These are phyloP conservation scores for Mucor indicus DNA, from an alignment of 371 early-diverging fungal species.

Conservation along the genomic window DNA sequence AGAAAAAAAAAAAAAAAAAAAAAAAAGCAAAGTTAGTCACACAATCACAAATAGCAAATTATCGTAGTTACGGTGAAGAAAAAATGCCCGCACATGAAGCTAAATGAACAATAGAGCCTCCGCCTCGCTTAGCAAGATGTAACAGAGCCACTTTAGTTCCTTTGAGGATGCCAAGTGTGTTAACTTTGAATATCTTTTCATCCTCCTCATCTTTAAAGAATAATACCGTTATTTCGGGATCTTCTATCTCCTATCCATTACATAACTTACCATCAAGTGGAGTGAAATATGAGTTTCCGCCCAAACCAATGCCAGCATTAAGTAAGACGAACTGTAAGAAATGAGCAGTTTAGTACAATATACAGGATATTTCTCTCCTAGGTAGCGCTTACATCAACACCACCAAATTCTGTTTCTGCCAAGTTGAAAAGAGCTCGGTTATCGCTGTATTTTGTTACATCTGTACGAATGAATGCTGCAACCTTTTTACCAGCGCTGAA, in stretches of 20 bases:
- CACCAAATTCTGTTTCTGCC: slow-evolving; percentile 55
- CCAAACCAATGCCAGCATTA: slow-evolving; percentile 61
- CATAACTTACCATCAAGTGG: slow-evolving; percentile 16
- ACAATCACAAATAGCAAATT: neutral
- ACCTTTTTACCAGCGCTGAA: slow-evolving; percentile 15
- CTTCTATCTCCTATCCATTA: too few species aligned
- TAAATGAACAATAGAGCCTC: slow-evolving; percentile 46
- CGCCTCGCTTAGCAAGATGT: slow-evolving; percentile 38
- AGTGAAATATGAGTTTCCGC: slow-evolving; percentile 20
- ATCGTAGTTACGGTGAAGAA: slow-evolving; percentile 8
- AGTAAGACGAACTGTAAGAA: slow-evolving; percentile 14
- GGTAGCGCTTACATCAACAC: slow-evolving; percentile 62
- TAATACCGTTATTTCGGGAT: neutral
- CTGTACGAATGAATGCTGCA: slow-evolving; percentile 52
- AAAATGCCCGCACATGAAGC: slow-evolving; percentile 32
- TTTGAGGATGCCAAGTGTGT: slow-evolving; percentile 64
- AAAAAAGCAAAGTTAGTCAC: too few species aligned
- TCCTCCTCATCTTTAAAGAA: slow-evolving; percentile 15
- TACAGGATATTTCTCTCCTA: too few species aligned
- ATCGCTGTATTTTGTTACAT: slow-evolving; percentile 56
- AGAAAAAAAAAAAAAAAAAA: slow-evolving; percentile 6
- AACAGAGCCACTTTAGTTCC: slow-evolving; percentile 39
- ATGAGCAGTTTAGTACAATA: too few species aligned
- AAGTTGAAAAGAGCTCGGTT: slow-evolving; percentile 42
- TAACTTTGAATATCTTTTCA: slow-evolving; percentile 60